Conservation (phyloP, 2,329 filamentous ascomycete genomes). For the Ascochyta pisi region DNA sequence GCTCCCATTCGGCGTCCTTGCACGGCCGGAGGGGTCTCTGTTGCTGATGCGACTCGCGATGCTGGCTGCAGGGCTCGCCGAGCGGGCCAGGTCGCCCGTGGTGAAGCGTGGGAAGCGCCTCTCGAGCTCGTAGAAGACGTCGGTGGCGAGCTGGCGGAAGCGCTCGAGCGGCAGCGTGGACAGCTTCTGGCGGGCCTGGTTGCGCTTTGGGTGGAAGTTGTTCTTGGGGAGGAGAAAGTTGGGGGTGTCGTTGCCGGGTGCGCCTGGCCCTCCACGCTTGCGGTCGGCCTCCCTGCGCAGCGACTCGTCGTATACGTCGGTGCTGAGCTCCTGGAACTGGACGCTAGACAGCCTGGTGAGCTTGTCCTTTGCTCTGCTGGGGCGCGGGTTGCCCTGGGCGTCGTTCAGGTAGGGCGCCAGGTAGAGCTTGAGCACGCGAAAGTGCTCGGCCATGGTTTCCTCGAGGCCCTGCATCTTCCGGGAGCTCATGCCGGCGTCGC, state of each 20-base stretch:
- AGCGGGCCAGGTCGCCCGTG: slow-evolving; percentile 69
- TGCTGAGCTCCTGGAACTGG: slow-evolving; percentile 97
- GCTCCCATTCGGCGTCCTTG: slow-evolving; percentile 63
- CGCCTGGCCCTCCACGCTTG: slow-evolving; percentile 54
- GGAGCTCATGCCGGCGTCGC: slow-evolving; percentile 65
- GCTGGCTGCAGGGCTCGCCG: slow-evolving; percentile 68
- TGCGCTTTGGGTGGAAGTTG: slow-evolving; percentile 94
- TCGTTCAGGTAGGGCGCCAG: slow-evolving; percentile 74
- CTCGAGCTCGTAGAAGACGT: slow-evolving; percentile 95
- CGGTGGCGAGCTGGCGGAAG: slow-evolving; percentile 90
- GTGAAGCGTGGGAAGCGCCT: slow-evolving; percentile 85
- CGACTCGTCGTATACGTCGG: slow-evolving; percentile 95
- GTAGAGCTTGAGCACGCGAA: slow-evolving; percentile 77
- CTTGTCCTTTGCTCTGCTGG: slow-evolving; percentile 94
- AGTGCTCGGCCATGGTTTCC: slow-evolving; percentile 79
- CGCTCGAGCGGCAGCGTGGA: slow-evolving; percentile 85
- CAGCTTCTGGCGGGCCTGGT: slow-evolving; percentile 95
- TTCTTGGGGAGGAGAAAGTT: slow-evolving; percentile 81
- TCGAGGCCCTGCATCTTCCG: slow-evolving; percentile 67
- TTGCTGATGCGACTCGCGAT: slow-evolving; percentile 61
- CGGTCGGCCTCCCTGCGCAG: slow-evolving; percentile 78
- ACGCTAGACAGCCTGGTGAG: slow-evolving; percentile 85
- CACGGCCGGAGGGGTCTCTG: slow-evolving; percentile 64
- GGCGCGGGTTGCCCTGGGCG: slow-evolving; percentile 74
- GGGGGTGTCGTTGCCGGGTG: slow-evolving; percentile 54